A percentile compares a stretch with the other conserved stretches of the same genome.
These are phyloP conservation scores for Chrysopogon serrulatus DNA, from an alignment of 176 grass and related monocot genomes.

Conservation along the genomic window DNA sequence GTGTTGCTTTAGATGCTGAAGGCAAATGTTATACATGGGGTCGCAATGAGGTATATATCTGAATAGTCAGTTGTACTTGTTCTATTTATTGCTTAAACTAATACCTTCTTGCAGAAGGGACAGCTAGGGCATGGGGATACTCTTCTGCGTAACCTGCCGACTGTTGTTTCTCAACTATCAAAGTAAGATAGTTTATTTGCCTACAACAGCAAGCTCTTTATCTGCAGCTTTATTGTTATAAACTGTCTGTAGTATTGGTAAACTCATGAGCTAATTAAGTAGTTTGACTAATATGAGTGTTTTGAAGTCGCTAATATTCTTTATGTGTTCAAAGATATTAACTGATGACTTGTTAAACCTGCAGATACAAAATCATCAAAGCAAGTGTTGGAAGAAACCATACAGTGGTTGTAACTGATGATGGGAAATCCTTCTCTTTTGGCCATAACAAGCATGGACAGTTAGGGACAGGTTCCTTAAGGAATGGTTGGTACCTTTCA, in stretches of 20 bases:
- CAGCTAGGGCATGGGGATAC: slow-evolving; percentile 92
- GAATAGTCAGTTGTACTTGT: not conserved
- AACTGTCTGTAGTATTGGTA: not conserved
- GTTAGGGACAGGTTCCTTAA: slow-evolving; percentile 75
- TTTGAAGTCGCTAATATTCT: not conserved
- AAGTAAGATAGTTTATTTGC: slow-evolving; percentile 43
- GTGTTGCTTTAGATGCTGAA: slow-evolving; percentile 89
- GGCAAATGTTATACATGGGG: slow-evolving; percentile 95
- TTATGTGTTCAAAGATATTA: not conserved
- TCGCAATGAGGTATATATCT: slow-evolving; percentile 79
- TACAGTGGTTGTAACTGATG: slow-evolving; percentile 80
- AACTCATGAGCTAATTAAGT: not conserved
- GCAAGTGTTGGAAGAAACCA: slow-evolving; percentile 81
- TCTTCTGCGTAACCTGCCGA: slow-evolving; percentile 71
- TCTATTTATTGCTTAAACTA: slow-evolving; percentile 31
- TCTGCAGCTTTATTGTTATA: not conserved
- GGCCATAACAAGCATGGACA: slow-evolving; percentile 93
- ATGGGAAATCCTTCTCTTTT: slow-evolving; percentile 81
- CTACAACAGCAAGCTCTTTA: not conserved
- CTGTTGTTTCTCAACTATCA: slow-evolving; percentile 78
- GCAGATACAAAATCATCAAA: slow-evolving; percentile 67
- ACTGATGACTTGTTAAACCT: slow-evolving; percentile 1
- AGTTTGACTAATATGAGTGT: not conserved
- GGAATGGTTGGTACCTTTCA: slow-evolving; percentile 51
- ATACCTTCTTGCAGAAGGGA: slow-evolving; percentile 75